A percentile compares a stretch with the other conserved stretches of the same genome.
These are phyloP conservation scores for Phytophthora aleatoria DNA, from an alignment of 352 stramenopile species.

Conservation along the genomic window DNA sequence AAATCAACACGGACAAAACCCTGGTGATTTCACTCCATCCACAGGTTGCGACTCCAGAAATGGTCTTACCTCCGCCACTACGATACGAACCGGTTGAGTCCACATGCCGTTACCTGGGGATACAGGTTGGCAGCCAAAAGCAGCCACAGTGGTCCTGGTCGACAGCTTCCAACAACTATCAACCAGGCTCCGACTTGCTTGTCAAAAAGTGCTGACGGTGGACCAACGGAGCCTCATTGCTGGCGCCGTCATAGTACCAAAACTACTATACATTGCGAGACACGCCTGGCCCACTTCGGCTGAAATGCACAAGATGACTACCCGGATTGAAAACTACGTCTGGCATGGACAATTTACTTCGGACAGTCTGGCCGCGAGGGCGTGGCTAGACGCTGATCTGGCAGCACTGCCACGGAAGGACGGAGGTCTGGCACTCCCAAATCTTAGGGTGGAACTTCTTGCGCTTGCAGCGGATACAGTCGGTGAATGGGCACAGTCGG, in stretches of 20 bases:
- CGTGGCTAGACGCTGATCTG: no score
- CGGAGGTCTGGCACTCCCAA: no score
- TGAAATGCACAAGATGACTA: background rate
- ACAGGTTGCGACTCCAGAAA: no score
- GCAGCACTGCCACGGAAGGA: no score
- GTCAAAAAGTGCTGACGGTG: background rate
- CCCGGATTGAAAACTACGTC: background rate
- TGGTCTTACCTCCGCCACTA: background rate
- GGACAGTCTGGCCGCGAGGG: no score
- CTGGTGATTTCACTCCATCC: background rate
- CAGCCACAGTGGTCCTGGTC: background rate
- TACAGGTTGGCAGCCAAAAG: background rate
- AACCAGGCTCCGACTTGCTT: background rate
- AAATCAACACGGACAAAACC: background rate
- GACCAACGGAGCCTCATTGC: background rate
- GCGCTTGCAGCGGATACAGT: no score
- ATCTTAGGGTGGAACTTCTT: no score
- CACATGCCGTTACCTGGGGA: background rate
- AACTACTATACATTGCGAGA: background rate
- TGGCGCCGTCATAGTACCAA: background rate
- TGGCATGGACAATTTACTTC: background rate
- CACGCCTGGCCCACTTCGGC: background rate
- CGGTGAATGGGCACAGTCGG: no score
- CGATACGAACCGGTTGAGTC: background rate
- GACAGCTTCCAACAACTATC: background rate